phyloP scores from a whole-genome alignment of 1,139 yeast species.

The Suhomyces choctaworum region DNA sequence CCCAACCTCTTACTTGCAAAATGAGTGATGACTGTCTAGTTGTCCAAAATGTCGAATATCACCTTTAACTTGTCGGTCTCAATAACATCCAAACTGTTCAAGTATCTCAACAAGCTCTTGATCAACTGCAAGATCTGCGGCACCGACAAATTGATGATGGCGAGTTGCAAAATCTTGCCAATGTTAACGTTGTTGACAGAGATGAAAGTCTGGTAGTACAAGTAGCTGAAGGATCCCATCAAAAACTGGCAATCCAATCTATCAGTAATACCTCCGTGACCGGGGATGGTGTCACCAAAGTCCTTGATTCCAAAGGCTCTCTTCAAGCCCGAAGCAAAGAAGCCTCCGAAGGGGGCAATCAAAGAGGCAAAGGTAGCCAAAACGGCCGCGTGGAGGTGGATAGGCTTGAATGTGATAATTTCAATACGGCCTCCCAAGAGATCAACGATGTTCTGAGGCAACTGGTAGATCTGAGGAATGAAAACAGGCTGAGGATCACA shows the following conservation, averaged over 20 bases:
- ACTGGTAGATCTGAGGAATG: conserved; percentile 70
- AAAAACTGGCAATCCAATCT: conserved; percentile 97
- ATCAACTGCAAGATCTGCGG: conserved; percentile 68
- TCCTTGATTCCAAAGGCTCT: conserved; percentile 96
- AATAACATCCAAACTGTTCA: conserved; percentile 56
- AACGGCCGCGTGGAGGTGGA: conserved; percentile 82
- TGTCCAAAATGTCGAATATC: conserved; percentile 32
- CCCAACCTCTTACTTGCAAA: too few relatives aligned
- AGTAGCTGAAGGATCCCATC: conserved; percentile 93
- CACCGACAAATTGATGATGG: conserved; percentile 67
- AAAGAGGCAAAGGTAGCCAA: conserved; percentile 94
- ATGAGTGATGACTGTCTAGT: too few relatives aligned
- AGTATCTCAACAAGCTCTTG: conserved; percentile 59
- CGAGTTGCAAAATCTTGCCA: conserved; percentile 72
- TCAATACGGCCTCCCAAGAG: conserved; percentile 32
- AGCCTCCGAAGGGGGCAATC: conserved; percentile 98
- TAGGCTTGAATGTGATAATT: conserved; percentile 72
- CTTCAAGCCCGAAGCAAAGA: conserved; percentile 94
- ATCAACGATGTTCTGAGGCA: conserved; percentile 68
- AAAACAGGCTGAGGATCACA: conserved; percentile 91
- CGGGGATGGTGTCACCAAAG: conserved; percentile 91
- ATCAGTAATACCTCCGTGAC: conserved; percentile 98
- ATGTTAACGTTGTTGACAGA: conserved; percentile 71
- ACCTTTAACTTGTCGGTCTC: conserved; percentile 29
- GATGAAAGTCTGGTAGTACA: conserved; percentile 90